Conservation (phyloP, 495 filamentous ascomycete species). For the Penicillium angulare region DNA sequence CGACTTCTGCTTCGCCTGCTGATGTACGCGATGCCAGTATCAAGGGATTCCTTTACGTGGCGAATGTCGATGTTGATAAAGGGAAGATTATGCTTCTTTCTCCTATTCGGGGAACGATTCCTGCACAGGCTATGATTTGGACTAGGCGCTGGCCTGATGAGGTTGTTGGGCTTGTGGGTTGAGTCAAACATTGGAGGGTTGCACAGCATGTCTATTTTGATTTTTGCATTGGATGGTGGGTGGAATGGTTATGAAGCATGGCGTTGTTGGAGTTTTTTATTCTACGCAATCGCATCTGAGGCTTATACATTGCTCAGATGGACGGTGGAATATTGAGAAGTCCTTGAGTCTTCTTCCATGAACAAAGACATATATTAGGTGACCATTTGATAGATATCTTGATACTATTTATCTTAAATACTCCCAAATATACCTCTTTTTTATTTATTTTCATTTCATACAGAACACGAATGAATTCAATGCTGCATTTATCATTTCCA, state of each 20-base stretch:
- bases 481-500: too few species aligned
- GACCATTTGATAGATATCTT: too few species aligned
- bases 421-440: too few species aligned
- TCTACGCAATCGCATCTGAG: neutral
- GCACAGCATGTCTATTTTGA: neutral
- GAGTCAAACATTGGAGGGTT: too few species aligned
- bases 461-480: too few species aligned
- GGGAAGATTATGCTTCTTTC: constrained; percentile 76
- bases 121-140: constrained; percentile 73
- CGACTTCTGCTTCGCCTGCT: constrained; percentile 61
- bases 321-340: too few species aligned
- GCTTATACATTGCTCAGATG: too few species aligned
- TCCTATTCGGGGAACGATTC: constrained; percentile 76
- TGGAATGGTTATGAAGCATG: neutral
- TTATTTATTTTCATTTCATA: too few species aligned
- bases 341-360: too few species aligned
- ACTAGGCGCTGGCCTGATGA: constrained; percentile 52
- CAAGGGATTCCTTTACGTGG: constrained; percentile 89
- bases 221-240: neutral
- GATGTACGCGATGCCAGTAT: constrained; percentile 80
- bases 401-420: too few species aligned
- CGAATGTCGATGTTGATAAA: constrained; percentile 83
- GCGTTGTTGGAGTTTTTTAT: neutral
- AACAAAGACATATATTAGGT: too few species aligned
- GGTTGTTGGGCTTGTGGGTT: constrained; percentile 49